phyloP scores from a whole-genome alignment of 2,329 filamentous ascomycete genomes.

The Aspergillus melleus region DNA sequence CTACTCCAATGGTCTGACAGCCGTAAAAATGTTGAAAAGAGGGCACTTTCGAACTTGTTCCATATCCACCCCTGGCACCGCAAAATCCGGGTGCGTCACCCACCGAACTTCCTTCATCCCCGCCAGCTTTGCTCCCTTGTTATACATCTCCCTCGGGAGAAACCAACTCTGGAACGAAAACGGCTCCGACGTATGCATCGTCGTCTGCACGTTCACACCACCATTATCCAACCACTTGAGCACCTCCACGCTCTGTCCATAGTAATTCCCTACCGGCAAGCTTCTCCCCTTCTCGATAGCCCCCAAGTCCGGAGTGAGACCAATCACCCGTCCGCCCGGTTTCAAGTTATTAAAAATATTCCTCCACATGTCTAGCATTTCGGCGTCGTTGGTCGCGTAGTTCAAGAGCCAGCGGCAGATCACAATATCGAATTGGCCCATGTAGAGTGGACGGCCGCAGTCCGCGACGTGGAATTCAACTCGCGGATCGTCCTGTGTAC shows the following conservation, averaged over 20 bases:
- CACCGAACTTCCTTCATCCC: background rate
- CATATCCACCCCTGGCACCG: background rate
- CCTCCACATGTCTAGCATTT: background rate
- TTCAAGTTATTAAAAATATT: background rate
- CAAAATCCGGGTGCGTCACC: background rate
- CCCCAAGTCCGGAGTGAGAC: background rate
- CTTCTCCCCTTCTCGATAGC: background rate
- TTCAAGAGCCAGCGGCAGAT: slow-evolving; percentile 1
- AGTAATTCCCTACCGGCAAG: background rate
- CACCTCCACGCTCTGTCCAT: background rate
- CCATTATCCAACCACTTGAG: background rate
- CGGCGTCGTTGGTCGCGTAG: background rate
- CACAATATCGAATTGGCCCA: background rate
- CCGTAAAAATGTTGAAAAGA: background rate
- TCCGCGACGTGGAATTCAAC: slow-evolving; percentile 3
- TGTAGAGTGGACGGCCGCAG: background rate
- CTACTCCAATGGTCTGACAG: background rate
- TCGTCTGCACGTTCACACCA: background rate
- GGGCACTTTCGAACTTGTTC: background rate
- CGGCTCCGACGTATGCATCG: background rate
- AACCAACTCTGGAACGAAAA: background rate
- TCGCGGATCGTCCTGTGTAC: background rate
- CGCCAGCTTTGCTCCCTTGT: background rate
- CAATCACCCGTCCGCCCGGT: background rate
- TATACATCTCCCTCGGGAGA: background rate